Conservation (phyloP, 148 eudicot species). For the Spergularia bocconei region DNA sequence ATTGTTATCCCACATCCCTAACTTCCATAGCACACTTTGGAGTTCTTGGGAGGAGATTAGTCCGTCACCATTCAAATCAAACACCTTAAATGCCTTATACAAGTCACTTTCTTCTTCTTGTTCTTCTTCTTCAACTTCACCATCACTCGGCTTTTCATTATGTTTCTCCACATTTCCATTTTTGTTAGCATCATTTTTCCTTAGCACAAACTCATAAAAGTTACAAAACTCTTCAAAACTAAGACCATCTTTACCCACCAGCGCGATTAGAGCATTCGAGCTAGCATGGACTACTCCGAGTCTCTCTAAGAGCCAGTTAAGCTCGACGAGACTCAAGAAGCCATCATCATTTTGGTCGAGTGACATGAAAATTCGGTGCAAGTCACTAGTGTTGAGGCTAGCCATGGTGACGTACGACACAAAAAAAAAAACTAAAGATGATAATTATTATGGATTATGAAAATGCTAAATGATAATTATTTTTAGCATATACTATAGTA, state of each 20-base stretch:
- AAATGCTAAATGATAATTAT: neutral
- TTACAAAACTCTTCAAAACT: slow-evolving; percentile 35
- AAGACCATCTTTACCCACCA: slow-evolving; percentile 44
- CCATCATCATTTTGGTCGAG: slow-evolving; percentile 59
- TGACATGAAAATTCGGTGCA: slow-evolving; percentile 44
- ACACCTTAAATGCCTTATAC: slow-evolving; percentile 57
- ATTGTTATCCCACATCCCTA: slow-evolving; percentile 53
- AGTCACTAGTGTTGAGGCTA: slow-evolving; percentile 32
- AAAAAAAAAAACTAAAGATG: no score
- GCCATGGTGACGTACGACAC: slow-evolving; percentile 25
- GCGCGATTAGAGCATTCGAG: slow-evolving; percentile 31
- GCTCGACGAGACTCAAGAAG: slow-evolving; percentile 46
- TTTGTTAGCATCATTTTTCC: neutral
- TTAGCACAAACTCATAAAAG: slow-evolving; percentile 34
- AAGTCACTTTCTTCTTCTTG: slow-evolving; percentile 30
- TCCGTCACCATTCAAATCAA: slow-evolving; percentile 69
- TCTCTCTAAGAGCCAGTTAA: slow-evolving; percentile 41
- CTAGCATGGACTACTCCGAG: slow-evolving; percentile 32
- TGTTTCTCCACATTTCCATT: neutral
- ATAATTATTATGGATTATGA: neutral
- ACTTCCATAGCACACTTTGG: slow-evolving; percentile 43
- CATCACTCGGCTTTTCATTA: neutral
- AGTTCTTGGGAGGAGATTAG: slow-evolving; percentile 60
- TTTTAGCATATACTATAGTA: neutral
- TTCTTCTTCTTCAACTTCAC: slow-evolving; percentile 2